These are phyloP conservation scores for Diplodia mutila DNA, from an alignment of 2,329 filamentous ascomycete genomes.

Conservation along the genomic window DNA sequence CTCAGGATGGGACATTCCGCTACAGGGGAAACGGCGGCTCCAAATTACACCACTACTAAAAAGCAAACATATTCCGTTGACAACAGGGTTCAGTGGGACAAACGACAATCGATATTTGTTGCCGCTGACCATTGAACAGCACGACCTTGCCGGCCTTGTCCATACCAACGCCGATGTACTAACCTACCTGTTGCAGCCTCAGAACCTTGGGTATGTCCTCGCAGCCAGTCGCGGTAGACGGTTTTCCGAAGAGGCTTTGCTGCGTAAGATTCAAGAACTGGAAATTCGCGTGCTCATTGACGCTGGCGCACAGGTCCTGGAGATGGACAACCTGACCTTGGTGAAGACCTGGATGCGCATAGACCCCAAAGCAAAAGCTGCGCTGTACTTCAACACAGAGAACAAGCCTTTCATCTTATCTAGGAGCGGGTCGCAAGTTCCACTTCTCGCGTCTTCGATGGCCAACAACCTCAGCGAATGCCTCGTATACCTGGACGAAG, in stretches of 20 bases:
- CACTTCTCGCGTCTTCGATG: constrained; percentile 59
- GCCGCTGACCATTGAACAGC: constrained; percentile 63
- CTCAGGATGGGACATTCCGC: constrained; percentile 69
- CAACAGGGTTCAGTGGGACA: constrained; percentile 73
- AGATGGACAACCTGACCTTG: constrained; percentile 60
- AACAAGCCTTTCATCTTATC: constrained; percentile 54
- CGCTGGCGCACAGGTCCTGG: constrained; percentile 66
- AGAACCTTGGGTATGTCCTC: constrained; percentile 55
- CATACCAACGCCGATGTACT: constrained; percentile 69
- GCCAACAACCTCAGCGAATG: constrained; percentile 57
- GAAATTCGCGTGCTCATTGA: constrained; percentile 64
- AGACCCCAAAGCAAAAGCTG: constrained; percentile 51
- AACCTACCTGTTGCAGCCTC: constrained; percentile 57
- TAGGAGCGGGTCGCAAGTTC: constrained; percentile 42
- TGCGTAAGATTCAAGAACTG: constrained; percentile 43
- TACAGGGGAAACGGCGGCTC: constrained; percentile 36
- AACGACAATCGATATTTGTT: constrained; percentile 66
- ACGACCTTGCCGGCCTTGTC: constrained; percentile 59
- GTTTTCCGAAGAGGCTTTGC: constrained; percentile 52
- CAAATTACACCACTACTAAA: not conserved
- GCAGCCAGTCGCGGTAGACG: constrained; percentile 42
- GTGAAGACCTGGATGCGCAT: constrained; percentile 56
- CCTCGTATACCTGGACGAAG: constrained; percentile 64
- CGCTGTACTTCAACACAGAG: constrained; percentile 57
- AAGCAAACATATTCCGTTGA: constrained; percentile 39